Evolutionary conservation across 352 stramenopile species (phyloP), one percentile per base, ranked within the genome.

Genomic region (Globisporangium perplexum): DNA sequence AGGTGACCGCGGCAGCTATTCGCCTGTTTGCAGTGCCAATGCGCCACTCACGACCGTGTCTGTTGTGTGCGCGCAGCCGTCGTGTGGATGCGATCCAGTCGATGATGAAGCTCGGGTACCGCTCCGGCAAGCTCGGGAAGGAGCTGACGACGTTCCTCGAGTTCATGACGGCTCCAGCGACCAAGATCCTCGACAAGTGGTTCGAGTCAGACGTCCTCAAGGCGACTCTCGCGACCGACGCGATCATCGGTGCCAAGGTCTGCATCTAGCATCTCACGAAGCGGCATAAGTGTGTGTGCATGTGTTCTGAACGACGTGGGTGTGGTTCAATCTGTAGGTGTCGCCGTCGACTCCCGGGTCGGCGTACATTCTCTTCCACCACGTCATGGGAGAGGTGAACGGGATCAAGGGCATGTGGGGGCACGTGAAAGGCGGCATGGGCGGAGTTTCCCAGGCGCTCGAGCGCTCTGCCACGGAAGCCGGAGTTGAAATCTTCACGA

Each of bases 321-420:
- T n/a, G 23, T 30, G 23, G 14, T 18, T 20, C 28, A 31, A 11
- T 31, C 38, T 41, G 1, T 50, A 91, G 81, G 66, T 92, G 17
- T 89, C 78, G 17, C 86, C 87, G 1, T 93, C 77, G 20, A 89
- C 81, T 11, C 83, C 85, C 43, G 88, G 88, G 41, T 96, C 85
- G 3, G 88, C 83, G 0, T 97, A 97, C 57, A 94, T 97, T 44
- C 60, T 97, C 20, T 88, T 97, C 24, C 88, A 97, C 45, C 88
- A 96, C 53, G 90, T 96, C 22, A 96, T 97, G 88, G 88, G 88
- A 20, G 88, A 96, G 69, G 81, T 92, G 18, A 89, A 92, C 41
- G 87, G 86, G 20, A 59, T 90, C 11, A 93, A 94, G 46, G 88
- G 88, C 17, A 83, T 84, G 47, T 97, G 89, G 89, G 83, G 85